Evolutionary conservation across 2,329 filamentous ascomycete genomes (phyloP), one percentile per base, ranked within the genome.

Genomic region (Conoideocrella luteorostrata): DNA sequence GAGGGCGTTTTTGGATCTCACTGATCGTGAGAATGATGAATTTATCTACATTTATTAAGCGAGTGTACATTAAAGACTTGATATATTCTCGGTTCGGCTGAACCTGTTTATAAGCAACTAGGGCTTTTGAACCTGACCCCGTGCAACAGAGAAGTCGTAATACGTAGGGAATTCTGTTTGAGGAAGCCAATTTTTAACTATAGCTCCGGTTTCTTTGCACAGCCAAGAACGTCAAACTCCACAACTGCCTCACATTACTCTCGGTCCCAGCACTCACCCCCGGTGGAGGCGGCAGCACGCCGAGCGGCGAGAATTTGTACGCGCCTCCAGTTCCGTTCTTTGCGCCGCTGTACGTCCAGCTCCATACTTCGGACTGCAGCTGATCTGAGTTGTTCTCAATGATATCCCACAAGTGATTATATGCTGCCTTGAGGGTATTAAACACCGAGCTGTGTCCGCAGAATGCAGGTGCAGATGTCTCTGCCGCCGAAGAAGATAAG

Each of bases 1-100:
- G 13, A 69, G 74, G 37, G 74, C 72, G 0, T 74, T 77, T 39
- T 57, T 75, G 50, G 82, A 86, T 60, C 51, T 83, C 50, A 83
- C 81, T 1, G 82, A 86, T 58, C 62, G 73, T 17, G 65, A 80
- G 63, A 86, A 85, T 52, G 79, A 86, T 45, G 80, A 85, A 53
- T 85, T 85, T 62, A 71, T 82, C 13, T 83, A 78, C 59, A 70
- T 80, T 37, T 80, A 80, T 52, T 79, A 58, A 24, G 46, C 39
- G 29, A 4, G 7, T 11, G n/a, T n/a, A n/a, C 10, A 15, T 11
- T 20, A 36, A 39, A 21, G n/a, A n/a, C n/a, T n/a, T 17, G 23
- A 33, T 29, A 10, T 30, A 6, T 1, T 41, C 10, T 20, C 22
- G 18, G 13, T 38, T 39, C 7, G 10, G 4, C 11, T 15, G n/a